Base-by-base conservation (phyloP, 257 asterid genomes). In the Eucommia ulmoides region DNA sequence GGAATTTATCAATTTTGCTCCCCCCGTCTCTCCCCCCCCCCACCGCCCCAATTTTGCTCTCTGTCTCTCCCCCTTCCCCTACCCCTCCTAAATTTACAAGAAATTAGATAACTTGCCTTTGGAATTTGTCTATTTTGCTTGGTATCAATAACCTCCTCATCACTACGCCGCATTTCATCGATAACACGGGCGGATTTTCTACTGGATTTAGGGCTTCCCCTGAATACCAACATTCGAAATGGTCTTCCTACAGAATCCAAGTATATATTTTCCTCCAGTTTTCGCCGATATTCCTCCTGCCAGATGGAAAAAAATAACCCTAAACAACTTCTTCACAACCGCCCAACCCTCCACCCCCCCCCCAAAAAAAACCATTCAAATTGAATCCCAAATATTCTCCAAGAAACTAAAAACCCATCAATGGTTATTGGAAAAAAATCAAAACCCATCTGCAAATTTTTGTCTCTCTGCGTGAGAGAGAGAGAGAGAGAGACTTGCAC, bases 201-300 rank as follows among this genome's bases (percentile, higher is more conserved):
- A 49, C 77, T 62, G 15, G 79, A 61, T 76, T 78, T 83, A 17
- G 94, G 96, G 63, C 94, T 86, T 24, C 96, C 96, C 59, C 96
- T 72, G 61, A 86, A 86, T 61, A 83, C 89, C 63, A 86, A 12
- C 96, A 86, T 86, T 59, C 65, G 81, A 59, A 83, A 86, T 56
- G 86, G 89, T 67, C 84, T 86, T 47, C 93, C 93, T 64, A 75
- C 79, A 19, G 55, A 62, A 66, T 67, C 81, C 69, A 80, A 55
- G n/a, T 76, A 82, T 45, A 80, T 54, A 50, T 58, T 60, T 25
- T 64, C 77, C 62, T 66, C 68, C 72, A 86, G 51, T 41, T 38
- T 70, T 62, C 53, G 61, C 52, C 74, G 58, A 61, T 74, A 84
- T 38, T 69, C 76, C 12, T 49, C 58, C 88, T 82, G 75, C 22